phyloP scores from a whole-genome alignment of 257 asterid species.

The Haberlea rhodopensis region DNA sequence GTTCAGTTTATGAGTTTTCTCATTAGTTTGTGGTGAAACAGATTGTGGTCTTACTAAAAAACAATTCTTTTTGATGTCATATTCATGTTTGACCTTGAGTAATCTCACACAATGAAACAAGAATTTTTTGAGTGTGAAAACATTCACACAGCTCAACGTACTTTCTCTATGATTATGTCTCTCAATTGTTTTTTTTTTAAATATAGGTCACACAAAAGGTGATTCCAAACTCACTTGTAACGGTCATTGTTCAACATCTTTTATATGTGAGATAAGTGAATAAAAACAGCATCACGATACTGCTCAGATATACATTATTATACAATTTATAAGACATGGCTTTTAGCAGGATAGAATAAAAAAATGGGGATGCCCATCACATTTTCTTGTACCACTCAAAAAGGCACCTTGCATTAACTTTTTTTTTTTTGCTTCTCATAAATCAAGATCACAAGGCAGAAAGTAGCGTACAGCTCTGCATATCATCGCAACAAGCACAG shows the following conservation, averaged over 20 bases:
- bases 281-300: slow-evolving; percentile 1
- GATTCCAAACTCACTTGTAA: neutral
- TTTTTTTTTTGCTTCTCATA: slow-evolving; percentile 50
- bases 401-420: slow-evolving; percentile 52
- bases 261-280: slow-evolving; percentile 1
- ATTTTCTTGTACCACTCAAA: slow-evolving; percentile 34
- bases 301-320: slow-evolving; percentile 5
- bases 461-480: slow-evolving; percentile 88
- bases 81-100: slow-evolving; percentile 12
- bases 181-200: neutral
- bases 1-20: neutral
- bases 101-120: slow-evolving; percentile 1
- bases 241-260: slow-evolving; percentile 7
- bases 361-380: slow-evolving; percentile 15
- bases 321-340: slow-evolving; percentile 8
- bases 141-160: neutral
- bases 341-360: slow-evolving; percentile 19
- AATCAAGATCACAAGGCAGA: slow-evolving; percentile 62
- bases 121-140: slow-evolving; percentile 2
- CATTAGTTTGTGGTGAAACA: neutral
- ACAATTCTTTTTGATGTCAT: slow-evolving; percentile 3
- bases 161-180: slow-evolving; percentile 11
- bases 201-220: slow-evolving; percentile 4
- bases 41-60: neutral
- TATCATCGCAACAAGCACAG: slow-evolving; percentile 94